These are phyloP conservation scores for Stemphylium beticola DNA, from an alignment of 2,329 filamentous ascomycete genomes.

Conservation along the genomic window DNA sequence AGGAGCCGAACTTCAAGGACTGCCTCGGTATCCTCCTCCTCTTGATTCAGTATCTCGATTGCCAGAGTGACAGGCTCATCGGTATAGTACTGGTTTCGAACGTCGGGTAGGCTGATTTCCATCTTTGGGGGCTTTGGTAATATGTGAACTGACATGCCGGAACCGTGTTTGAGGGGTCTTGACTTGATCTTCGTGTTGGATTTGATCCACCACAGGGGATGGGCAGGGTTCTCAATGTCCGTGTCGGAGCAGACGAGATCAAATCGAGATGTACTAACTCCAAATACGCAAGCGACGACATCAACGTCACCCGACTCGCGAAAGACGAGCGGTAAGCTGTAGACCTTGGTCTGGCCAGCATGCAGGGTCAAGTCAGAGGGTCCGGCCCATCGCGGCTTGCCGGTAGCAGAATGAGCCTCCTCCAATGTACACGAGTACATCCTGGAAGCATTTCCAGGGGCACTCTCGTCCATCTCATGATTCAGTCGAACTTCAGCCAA, in stretches of 20 bases:
- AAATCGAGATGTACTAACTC: slow-evolving; percentile 69
- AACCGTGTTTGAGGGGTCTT: slow-evolving; percentile 37
- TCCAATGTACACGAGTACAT: slow-evolving; percentile 34
- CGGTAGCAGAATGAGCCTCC: slow-evolving; percentile 30
- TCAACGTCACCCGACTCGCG: slow-evolving; percentile 81
- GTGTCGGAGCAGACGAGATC: slow-evolving; percentile 70
- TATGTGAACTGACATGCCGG: slow-evolving; percentile 68
- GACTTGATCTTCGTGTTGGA: slow-evolving; percentile 31
- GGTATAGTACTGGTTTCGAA: slow-evolving; percentile 78
- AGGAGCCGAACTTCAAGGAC: slow-evolving; percentile 72
- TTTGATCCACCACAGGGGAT: slow-evolving; percentile 45
- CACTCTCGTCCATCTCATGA: slow-evolving; percentile 27
- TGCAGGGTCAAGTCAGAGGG: slow-evolving; percentile 68
- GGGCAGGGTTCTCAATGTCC: slow-evolving; percentile 38
- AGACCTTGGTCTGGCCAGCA: slow-evolving; percentile 72
- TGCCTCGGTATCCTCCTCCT: slow-evolving; percentile 78
- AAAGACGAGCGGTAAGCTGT: slow-evolving; percentile 74
- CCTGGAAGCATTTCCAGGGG: slow-evolving; percentile 17
- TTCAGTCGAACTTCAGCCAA: slow-evolving; percentile 41
- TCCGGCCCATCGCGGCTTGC: slow-evolving; percentile 58
- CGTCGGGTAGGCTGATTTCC: slow-evolving; percentile 69
- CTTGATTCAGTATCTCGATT: slow-evolving; percentile 78
- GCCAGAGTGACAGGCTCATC: slow-evolving; percentile 75
- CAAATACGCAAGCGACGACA: slow-evolving; percentile 68
- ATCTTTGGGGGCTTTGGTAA: slow-evolving; percentile 92